Evolutionary conservation across 305 asterid genomes (phyloP).

Genomic region (Withania somnifera): DNA sequence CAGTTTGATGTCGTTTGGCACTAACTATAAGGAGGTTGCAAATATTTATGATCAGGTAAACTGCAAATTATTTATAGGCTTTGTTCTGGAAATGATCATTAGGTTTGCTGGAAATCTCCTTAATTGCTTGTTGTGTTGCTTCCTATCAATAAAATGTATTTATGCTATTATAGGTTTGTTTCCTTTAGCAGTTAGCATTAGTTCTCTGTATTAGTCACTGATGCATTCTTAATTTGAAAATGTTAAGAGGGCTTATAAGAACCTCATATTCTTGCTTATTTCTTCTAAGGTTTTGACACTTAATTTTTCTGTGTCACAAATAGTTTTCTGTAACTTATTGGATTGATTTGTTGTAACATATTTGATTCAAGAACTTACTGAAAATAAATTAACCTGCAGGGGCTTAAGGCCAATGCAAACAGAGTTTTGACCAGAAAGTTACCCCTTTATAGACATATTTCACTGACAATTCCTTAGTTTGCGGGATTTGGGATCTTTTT

Average conservation of each 20-base stretch:
- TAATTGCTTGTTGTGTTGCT: background rate
- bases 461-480: background rate
- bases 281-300: background rate
- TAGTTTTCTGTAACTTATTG: background rate
- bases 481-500: background rate
- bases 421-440: background rate
- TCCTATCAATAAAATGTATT: background rate
- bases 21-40: conserved; percentile 84
- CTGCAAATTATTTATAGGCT: background rate
- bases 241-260: background rate
- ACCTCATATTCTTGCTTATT: background rate
- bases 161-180: background rate
- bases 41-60: conserved; percentile 85
- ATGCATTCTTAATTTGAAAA: background rate
- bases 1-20: conserved; percentile 90
- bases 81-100: background rate
- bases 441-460: background rate
- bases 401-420: background rate
- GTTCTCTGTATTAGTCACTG: background rate
- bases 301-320: background rate
- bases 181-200: background rate
- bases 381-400: background rate
- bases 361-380: background rate
- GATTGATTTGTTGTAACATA: background rate
- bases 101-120: background rate